These are phyloP conservation scores for Crithidia fasciculata DNA, from an alignment of 208 protist genomes.

Conservation along the genomic window DNA sequence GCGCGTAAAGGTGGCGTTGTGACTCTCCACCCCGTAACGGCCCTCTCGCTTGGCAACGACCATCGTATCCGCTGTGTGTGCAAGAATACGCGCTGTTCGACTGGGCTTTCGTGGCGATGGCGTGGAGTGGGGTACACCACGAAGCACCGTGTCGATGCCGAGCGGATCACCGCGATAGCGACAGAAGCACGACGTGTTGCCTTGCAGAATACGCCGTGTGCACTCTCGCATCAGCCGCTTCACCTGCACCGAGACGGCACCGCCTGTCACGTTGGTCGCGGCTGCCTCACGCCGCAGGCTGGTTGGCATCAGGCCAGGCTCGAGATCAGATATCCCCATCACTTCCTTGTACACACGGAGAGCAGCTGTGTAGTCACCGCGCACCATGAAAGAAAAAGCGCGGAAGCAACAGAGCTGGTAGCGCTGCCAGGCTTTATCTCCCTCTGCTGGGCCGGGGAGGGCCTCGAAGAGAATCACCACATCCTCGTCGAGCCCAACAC, in stretches of 20 bases:
- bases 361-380: constrained; percentile 40
- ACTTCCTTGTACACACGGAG: constrained; percentile 29
- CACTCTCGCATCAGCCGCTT: constrained; percentile 29
- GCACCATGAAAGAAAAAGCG: constrained; percentile 47
- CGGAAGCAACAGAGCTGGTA: constrained; percentile 25
- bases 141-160: constrained; percentile 7
- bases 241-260: constrained; percentile 21
- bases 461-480: constrained; percentile 39
- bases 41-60: constrained; percentile 3
- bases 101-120: background rate
- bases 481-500: constrained; percentile 15
- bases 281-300: constrained; percentile 24
- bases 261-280: constrained; percentile 8
- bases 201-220: background rate
- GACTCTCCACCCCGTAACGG: background rate
- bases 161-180: background rate
- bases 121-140: background rate
- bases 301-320: constrained; percentile 18
- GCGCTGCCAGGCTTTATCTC: constrained; percentile 29
- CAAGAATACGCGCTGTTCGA: background rate
- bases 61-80: background rate
- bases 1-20: constrained; percentile 2
- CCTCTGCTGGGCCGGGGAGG: constrained; percentile 18
- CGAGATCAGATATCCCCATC: constrained; percentile 21
- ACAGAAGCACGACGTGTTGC: constrained; percentile 3